These are phyloP conservation scores for Ceratobasidium sp. DNA, from an alignment of 1,284 basidiomycete species.

Conservation along the genomic window DNA sequence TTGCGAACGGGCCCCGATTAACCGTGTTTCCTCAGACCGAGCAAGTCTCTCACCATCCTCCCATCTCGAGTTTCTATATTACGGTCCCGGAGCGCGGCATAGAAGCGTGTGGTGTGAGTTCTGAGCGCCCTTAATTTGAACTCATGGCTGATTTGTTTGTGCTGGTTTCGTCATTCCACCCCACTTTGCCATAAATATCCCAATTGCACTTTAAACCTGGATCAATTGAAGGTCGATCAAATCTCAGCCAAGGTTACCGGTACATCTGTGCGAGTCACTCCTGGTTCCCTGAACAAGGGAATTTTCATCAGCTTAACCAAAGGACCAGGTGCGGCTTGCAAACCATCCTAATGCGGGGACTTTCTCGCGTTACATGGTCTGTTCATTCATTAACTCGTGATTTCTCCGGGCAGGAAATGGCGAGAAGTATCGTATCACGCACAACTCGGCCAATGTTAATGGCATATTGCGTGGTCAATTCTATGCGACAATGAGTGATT, in stretches of 20 bases:
- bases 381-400: background rate
- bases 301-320: constrained; percentile 81
- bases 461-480: constrained; percentile 89
- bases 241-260: constrained; percentile 90
- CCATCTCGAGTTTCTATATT: constrained; percentile 89
- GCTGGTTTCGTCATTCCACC: background rate
- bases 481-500: constrained; percentile 84
- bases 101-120: constrained; percentile 64
- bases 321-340: constrained; percentile 65
- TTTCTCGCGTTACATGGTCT: background rate
- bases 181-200: background rate
- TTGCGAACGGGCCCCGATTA: background rate
- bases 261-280: constrained; percentile 80
- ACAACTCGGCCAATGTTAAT: constrained; percentile 89
- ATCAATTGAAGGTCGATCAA: constrained; percentile 70
- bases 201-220: background rate
- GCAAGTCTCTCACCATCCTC: constrained; percentile 96
- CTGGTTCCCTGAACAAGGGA: constrained; percentile 86
- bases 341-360: background rate
- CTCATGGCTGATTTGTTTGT: background rate
- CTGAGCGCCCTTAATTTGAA: background rate
- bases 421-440: constrained; percentile 87
- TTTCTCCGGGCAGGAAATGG: constrained; percentile 51
- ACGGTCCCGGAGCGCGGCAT: constrained; percentile 74
- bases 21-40: constrained; percentile 57